A percentile compares a stretch with the other conserved stretches of the same genome.
Evolutionary conservation across 305 asterid genomes (phyloP).

Genomic region (Striga hermonthica): DNA sequence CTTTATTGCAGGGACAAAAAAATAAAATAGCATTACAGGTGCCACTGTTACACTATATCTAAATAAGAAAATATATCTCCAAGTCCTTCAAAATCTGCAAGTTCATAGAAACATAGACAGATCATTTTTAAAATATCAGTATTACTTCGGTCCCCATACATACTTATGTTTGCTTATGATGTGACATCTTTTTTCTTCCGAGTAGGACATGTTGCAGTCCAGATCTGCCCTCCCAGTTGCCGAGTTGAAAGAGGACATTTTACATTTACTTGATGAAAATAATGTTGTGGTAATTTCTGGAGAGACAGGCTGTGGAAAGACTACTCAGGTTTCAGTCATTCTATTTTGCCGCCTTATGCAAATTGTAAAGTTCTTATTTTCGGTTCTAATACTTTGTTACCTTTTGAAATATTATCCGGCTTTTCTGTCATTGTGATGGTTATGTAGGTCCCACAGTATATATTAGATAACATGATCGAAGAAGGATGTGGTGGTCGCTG

Average conservation of each 20-base stretch:
- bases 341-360: constrained; percentile 20
- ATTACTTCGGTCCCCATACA: too few species aligned
- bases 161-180: constrained; percentile 25
- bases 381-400: background rate
- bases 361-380: constrained; percentile 26
- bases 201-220: constrained; percentile 72
- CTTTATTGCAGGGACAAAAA: constrained; percentile 11
- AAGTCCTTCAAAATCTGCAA: constrained; percentile 18
- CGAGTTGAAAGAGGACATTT: constrained; percentile 67
- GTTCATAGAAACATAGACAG: constrained; percentile 9
- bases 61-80: constrained; percentile 15
- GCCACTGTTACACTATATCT: background rate
- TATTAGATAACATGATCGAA: constrained; percentile 91
- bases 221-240: constrained; percentile 87
- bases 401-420: constrained; percentile 14
- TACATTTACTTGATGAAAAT: constrained; percentile 65
- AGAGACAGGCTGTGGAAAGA: constrained; percentile 98
- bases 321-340: constrained; percentile 75
- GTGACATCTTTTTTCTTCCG: constrained; percentile 26
- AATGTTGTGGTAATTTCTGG: constrained; percentile 87
- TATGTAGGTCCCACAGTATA: constrained; percentile 89
- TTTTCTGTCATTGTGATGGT: constrained; percentile 32
- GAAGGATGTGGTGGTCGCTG: constrained; percentile 80
- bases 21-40: background rate
- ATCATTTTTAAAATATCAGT: too few species aligned